phyloP scores from a whole-genome alignment of 2,329 filamentous ascomycete species.

The Curvularia sp. region DNA sequence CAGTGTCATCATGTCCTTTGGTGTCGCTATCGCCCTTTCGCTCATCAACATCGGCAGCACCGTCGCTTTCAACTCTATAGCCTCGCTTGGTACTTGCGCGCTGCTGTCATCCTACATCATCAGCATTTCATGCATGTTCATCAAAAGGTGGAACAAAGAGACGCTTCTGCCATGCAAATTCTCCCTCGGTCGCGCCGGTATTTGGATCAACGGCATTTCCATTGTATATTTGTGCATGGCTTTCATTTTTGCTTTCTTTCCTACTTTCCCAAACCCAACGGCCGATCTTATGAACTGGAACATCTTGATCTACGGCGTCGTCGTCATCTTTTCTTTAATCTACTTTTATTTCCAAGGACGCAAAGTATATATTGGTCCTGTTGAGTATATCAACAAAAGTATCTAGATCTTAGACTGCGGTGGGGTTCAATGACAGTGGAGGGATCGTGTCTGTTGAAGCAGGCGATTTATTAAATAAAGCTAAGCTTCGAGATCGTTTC shows the following conservation, averaged over 20 bases:
- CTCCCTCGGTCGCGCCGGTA: conserved; percentile 55
- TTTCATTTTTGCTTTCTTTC: conserved; percentile 58
- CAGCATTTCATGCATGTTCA: conserved; percentile 56
- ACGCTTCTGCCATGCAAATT: conserved; percentile 55
- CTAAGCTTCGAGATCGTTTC: neutral
- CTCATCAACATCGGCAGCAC: conserved; percentile 60
- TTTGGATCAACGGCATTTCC: conserved; percentile 54
- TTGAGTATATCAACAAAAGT: conserved; percentile 33
- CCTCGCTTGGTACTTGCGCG: conserved; percentile 32
- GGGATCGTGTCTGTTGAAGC: neutral
- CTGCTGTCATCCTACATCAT: conserved; percentile 44
- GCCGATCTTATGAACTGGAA: conserved; percentile 58
- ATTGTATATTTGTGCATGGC: conserved; percentile 51
- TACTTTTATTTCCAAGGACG: conserved; percentile 55
- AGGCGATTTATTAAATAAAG: neutral
- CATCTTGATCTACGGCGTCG: conserved; percentile 55
- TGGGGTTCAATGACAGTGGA: neutral
- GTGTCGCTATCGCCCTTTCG: conserved; percentile 52
- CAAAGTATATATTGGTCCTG: conserved; percentile 51
- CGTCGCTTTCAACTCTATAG: conserved; percentile 39
- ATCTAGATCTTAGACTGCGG: neutral
- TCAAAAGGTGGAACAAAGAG: conserved; percentile 54
- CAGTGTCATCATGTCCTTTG: conserved; percentile 54
- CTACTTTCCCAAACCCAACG: conserved; percentile 38
- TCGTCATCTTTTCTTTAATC: conserved; percentile 53